Percentiles rank a stretch among this genome's conserved stretches.
Conservation (phyloP, 441 rosid genomes). For the Isatis lusitanica region DNA sequence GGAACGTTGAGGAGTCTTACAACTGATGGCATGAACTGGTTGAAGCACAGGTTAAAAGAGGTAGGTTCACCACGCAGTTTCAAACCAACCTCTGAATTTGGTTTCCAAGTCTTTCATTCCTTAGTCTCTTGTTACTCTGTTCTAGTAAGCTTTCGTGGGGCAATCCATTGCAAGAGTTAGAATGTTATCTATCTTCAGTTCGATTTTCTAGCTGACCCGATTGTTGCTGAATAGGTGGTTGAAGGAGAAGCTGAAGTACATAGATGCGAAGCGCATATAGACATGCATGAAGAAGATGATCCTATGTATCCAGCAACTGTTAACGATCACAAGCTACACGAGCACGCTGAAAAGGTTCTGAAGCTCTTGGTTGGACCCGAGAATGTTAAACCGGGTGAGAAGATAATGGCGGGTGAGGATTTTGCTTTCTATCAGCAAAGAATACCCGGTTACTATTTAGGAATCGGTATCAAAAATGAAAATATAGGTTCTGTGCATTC, state of each 20-base stretch:
- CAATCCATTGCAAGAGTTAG: neutral
- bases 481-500: slow-evolving; percentile 62
- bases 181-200: neutral
- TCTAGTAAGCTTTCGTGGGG: neutral
- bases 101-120: neutral
- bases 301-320: slow-evolving; percentile 63
- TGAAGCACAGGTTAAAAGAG: slow-evolving; percentile 64
- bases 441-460: slow-evolving; percentile 70
- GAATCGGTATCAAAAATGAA: slow-evolving; percentile 69
- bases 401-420: slow-evolving; percentile 78
- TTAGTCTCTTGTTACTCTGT: neutral
- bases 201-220: neutral
- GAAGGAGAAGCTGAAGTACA: slow-evolving; percentile 66
- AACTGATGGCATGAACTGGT: slow-evolving; percentile 61
- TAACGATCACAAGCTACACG: slow-evolving; percentile 58
- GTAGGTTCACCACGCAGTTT: slow-evolving; percentile 35
- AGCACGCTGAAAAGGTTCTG: slow-evolving; percentile 52
- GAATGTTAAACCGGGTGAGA: slow-evolving; percentile 48
- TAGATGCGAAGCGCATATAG: slow-evolving; percentile 56
- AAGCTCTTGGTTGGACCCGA: slow-evolving; percentile 57
- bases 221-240: slow-evolving; percentile 49
- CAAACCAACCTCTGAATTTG: neutral
- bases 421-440: slow-evolving; percentile 74
- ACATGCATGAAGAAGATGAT: slow-evolving; percentile 45
- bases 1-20: slow-evolving; percentile 89